Evolutionary conservation across 345 rosid species (phyloP).

Genomic region (Fremontodendron californicum): DNA sequence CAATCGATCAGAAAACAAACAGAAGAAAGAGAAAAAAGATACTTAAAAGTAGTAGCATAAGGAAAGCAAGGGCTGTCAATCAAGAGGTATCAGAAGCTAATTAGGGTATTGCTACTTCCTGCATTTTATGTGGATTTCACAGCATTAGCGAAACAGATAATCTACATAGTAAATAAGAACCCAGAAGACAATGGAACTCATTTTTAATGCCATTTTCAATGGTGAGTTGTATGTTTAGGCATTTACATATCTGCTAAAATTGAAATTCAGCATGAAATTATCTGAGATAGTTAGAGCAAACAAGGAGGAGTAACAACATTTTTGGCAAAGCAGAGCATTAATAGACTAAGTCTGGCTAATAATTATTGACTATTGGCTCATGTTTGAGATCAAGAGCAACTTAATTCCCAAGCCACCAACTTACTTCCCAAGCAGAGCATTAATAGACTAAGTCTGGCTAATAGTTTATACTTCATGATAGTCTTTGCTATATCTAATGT

Average conservation of each 20-base stretch:
- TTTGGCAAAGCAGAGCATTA: conserved; percentile 1
- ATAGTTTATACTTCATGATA: conserved; percentile 61
- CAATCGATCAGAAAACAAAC: background rate
- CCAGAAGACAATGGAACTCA: background rate
- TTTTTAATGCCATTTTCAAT: background rate
- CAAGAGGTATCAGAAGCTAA: background rate
- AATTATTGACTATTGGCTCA: background rate
- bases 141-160: background rate
- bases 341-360: background rate
- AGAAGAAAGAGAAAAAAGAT: background rate
- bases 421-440: background rate
- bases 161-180: background rate
- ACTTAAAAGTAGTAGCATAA: background rate
- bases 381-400: conserved; percentile 26
- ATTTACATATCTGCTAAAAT: background rate
- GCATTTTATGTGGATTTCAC: background rate
- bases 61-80: background rate
- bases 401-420: conserved; percentile 95
- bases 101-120: background rate
- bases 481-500: conserved; percentile 67
- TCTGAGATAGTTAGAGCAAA: background rate
- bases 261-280: background rate
- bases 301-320: background rate
- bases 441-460: background rate
- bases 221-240: background rate